phyloP scores from a whole-genome alignment of 306 rosid species.

The Lagenaria siceraria region DNA sequence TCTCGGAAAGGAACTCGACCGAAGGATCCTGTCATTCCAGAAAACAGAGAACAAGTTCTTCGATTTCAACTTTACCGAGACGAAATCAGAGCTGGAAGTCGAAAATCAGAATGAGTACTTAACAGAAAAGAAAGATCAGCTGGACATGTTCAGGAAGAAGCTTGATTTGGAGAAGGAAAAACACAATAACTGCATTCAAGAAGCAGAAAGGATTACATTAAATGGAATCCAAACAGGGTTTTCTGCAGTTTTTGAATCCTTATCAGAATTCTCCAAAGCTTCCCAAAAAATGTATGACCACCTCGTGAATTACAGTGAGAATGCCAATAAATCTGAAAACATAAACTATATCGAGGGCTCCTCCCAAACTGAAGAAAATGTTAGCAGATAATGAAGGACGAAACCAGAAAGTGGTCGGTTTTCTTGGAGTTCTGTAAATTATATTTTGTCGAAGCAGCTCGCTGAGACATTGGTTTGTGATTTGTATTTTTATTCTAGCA shows the following conservation, averaged over 20 bases:
- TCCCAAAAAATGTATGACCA: slow-evolving; percentile 64
- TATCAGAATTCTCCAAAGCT: slow-evolving; percentile 61
- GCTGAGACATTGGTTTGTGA: slow-evolving; percentile 46
- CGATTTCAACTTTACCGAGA: slow-evolving; percentile 36
- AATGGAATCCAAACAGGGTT: slow-evolving; percentile 74
- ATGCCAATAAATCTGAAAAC: slow-evolving; percentile 33
- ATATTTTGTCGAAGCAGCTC: slow-evolving; percentile 61
- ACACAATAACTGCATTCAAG: slow-evolving; percentile 56
- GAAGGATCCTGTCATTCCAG: slow-evolving; percentile 31
- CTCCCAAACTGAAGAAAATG: slow-evolving; percentile 24
- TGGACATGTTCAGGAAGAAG: slow-evolving; percentile 49
- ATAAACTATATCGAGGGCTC: slow-evolving; percentile 33
- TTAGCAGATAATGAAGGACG: slow-evolving; percentile 22
- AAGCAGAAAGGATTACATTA: slow-evolving; percentile 59
- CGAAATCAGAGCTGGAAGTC: slow-evolving; percentile 21
- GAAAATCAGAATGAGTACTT: slow-evolving; percentile 32
- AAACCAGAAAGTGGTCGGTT: background rate
- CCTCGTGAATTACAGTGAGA: slow-evolving; percentile 43
- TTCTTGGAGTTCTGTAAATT: slow-evolving; percentile 32
- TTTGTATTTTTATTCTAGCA: slow-evolving; percentile 18
- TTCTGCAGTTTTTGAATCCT: slow-evolving; percentile 62
- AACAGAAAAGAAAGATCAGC: slow-evolving; percentile 47
- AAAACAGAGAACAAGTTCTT: slow-evolving; percentile 45
- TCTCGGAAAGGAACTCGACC: slow-evolving; percentile 50
- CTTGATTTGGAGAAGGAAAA: slow-evolving; percentile 67